Conservation (phyloP, 352 stramenopile species). For the Phytopythium chamaehyphon region DNA sequence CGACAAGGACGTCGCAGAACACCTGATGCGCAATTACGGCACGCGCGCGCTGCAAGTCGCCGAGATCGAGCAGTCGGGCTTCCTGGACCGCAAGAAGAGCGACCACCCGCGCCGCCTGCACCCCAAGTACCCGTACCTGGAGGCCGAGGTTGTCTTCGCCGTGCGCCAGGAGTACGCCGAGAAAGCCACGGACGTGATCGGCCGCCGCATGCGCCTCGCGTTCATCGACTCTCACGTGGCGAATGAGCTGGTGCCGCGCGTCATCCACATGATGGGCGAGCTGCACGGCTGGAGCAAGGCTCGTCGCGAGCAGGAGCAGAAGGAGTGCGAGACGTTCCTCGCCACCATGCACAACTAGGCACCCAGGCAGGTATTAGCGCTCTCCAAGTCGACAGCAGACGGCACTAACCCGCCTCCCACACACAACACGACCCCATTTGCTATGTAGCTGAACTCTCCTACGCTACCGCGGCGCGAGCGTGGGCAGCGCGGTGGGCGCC, state of each 20-base stretch:
- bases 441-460: too few species aligned
- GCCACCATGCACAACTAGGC: constrained; percentile 85
- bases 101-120: constrained; percentile 88
- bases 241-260: constrained; percentile 68
- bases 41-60: constrained; percentile 94
- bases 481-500: neutral
- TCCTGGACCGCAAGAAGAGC: constrained; percentile 78
- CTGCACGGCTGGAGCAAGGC: constrained; percentile 84
- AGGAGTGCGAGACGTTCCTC: constrained; percentile 75
- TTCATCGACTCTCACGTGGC: constrained; percentile 90
- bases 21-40: constrained; percentile 96
- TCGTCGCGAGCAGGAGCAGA: constrained; percentile 65
- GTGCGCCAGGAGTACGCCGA: constrained; percentile 94
- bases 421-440: neutral
- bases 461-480: neutral
- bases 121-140: constrained; percentile 93
- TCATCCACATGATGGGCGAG: constrained; percentile 93
- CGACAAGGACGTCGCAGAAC: constrained; percentile 92
- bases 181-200: constrained; percentile 91
- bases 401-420: constrained; percentile 3
- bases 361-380: neutral
- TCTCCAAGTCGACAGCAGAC: neutral
- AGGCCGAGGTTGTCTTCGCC: constrained; percentile 93
- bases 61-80: constrained; percentile 86
- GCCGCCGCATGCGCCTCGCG: constrained; percentile 89